These are phyloP conservation scores for Apiospora aurea DNA, from an alignment of 2,329 filamentous ascomycete species.

Conservation along the genomic window DNA sequence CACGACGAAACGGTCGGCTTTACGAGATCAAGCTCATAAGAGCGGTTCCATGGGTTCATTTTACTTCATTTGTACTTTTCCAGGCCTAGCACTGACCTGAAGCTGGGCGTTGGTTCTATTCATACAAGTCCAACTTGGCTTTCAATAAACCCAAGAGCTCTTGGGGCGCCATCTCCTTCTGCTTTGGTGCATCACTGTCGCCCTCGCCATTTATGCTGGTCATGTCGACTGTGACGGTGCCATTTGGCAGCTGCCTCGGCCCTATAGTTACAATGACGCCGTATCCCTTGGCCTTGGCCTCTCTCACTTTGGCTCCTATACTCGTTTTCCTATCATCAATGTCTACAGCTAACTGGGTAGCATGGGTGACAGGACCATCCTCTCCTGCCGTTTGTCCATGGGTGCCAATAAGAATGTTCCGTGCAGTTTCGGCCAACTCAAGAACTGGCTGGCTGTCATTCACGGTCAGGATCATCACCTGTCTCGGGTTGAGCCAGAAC, in stretches of 20 bases:
- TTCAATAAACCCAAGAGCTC: slow-evolving; percentile 19
- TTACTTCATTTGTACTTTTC: background rate
- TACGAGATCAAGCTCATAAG: background rate
- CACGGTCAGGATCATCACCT: slow-evolving; percentile 76
- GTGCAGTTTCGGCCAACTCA: slow-evolving; percentile 54
- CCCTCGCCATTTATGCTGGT: slow-evolving; percentile 40
- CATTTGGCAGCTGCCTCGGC: slow-evolving; percentile 64
- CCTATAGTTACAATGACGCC: slow-evolving; percentile 78
- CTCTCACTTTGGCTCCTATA: slow-evolving; percentile 72
- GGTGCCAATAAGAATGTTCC: slow-evolving; percentile 58
- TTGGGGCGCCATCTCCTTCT: slow-evolving; percentile 16
- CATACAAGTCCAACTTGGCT: slow-evolving; percentile 33
- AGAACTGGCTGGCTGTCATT: slow-evolving; percentile 66
- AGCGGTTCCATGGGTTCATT: background rate
- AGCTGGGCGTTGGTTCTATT: background rate
- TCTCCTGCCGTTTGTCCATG: slow-evolving; percentile 40
- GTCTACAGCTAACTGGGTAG: slow-evolving; percentile 71
- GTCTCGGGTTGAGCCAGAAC: slow-evolving; percentile 86
- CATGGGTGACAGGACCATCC: slow-evolving; percentile 54
- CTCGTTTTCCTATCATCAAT: slow-evolving; percentile 69
- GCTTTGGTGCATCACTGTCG: background rate
- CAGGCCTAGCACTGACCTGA: background rate
- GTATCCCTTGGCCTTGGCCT: slow-evolving; percentile 77
- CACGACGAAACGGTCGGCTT: background rate
- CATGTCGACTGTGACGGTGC: slow-evolving; percentile 60